These are phyloP conservation scores for Suillus clintonianus DNA, from an alignment of 768 basidiomycete species.

Conservation along the genomic window DNA sequence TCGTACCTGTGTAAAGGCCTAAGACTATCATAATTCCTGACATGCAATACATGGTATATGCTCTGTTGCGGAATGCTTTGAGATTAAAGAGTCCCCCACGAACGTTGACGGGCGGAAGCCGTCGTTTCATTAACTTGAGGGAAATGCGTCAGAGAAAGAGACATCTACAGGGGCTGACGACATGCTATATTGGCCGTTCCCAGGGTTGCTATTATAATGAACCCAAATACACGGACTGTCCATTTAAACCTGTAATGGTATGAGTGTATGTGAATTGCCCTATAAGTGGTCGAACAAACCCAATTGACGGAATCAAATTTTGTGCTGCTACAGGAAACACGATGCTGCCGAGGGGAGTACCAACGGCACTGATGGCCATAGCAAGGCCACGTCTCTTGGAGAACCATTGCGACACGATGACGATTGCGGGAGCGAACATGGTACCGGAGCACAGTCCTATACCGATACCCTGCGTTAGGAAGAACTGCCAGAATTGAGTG, in stretches of 20 bases:
- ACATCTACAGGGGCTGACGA: conserved; percentile 16
- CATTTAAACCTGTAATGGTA: conserved; percentile 58
- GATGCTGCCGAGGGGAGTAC: conserved; percentile 70
- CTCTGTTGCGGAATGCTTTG: conserved; percentile 45
- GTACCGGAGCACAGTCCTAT: conserved; percentile 65
- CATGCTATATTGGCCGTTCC: conserved; percentile 55
- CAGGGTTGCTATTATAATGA: conserved; percentile 56
- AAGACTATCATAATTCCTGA: conserved; percentile 61
- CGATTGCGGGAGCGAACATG: conserved; percentile 61
- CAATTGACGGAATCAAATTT: conserved; percentile 53
- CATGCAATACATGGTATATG: conserved; percentile 58
- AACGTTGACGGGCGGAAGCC: conserved; percentile 54
- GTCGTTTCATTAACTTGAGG: conserved; percentile 37
- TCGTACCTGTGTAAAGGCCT: conserved; percentile 65
- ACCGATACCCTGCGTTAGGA: conserved; percentile 72
- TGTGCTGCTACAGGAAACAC: conserved; percentile 63
- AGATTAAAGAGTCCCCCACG: conserved; percentile 62
- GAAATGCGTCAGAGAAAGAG: neutral
- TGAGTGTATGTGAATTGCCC: neutral
- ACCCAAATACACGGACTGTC: conserved; percentile 73
- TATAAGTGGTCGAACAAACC: conserved; percentile 39
- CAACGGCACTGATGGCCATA: conserved; percentile 62
- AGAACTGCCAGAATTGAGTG: conserved; percentile 73
- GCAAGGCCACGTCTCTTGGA: conserved; percentile 52
- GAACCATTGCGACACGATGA: conserved; percentile 75